Evolutionary conservation across 495 filamentous ascomycete species (phyloP).

Genomic region (Neurospora cerealis): DNA sequence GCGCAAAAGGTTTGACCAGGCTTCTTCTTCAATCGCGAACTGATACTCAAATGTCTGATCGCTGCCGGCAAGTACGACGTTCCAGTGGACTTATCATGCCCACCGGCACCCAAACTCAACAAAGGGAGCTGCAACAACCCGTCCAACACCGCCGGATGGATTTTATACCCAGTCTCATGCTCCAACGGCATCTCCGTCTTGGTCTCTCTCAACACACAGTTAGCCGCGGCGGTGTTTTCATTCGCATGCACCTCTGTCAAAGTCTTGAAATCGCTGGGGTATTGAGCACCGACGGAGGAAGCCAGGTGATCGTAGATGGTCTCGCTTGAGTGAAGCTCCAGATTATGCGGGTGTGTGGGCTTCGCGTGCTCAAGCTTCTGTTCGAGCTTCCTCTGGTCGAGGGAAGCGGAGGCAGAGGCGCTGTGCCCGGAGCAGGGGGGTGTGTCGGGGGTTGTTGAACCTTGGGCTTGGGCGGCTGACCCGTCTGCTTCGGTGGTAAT

Average conservation of each 20-base stretch:
- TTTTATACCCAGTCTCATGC: constrained; percentile 32
- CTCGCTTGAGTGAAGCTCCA: background rate
- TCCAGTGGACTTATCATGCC: background rate
- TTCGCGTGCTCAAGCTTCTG: constrained; percentile 5
- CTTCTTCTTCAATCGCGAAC: constrained; percentile 15
- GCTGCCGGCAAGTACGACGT: constrained; percentile 14
- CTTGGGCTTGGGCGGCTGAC: background rate
- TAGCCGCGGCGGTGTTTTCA: constrained; percentile 21
- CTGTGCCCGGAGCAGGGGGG: constrained; percentile 2
- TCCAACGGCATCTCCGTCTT: constrained; percentile 36
- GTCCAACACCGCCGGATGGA: constrained; percentile 39
- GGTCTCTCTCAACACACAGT: constrained; percentile 35
- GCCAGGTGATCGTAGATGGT: constrained; percentile 11
- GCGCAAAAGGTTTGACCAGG: constrained; percentile 21
- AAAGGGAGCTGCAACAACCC: constrained; percentile 31
- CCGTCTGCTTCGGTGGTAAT: background rate
- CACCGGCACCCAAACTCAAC: constrained; percentile 13
- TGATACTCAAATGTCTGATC: constrained; percentile 20
- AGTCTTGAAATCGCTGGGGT: constrained; percentile 31
- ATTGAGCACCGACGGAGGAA: constrained; percentile 17
- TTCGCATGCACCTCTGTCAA: constrained; percentile 24
- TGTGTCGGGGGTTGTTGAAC: constrained; percentile 4
- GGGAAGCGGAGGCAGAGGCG: background rate
- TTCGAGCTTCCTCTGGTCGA: background rate
- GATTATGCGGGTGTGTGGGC: background rate